Conservation (phyloP, 176 grass and related monocot species). For the Lolium multiflorum region DNA sequence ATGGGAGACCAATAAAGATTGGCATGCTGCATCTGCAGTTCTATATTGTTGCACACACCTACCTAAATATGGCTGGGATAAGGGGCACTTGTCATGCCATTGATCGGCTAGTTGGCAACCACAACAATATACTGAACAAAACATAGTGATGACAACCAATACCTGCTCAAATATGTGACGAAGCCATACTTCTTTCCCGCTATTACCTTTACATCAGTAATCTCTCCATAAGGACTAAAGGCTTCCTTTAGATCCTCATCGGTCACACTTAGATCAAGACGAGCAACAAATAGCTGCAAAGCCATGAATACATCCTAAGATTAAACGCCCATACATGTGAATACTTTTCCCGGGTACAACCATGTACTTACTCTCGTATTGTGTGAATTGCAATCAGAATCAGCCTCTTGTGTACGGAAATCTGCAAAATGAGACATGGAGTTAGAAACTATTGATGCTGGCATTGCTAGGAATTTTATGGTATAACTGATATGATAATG, state of each 20-base stretch:
- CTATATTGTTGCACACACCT: not conserved
- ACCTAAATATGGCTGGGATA: not conserved
- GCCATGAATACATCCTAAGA: not conserved
- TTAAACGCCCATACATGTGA: not conserved
- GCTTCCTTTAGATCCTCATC: conserved; percentile 56
- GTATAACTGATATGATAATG: conserved; percentile 6
- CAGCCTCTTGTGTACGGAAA: conserved; percentile 38
- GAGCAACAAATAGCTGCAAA: conserved; percentile 74
- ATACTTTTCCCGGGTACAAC: not conserved
- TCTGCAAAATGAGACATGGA: conserved; percentile 42
- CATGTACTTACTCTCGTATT: conserved; percentile 65
- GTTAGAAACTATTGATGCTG: conserved; percentile 24
- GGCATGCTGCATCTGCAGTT: not conserved
- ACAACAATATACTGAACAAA: conserved; percentile 14
- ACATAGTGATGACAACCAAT: not conserved
- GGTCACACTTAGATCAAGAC: conserved; percentile 61
- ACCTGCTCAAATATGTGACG: conserved; percentile 68
- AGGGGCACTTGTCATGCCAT: not conserved
- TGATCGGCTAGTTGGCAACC: not conserved
- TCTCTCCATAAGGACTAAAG: conserved; percentile 65
- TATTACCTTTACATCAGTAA: conserved; percentile 63
- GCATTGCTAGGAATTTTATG: not conserved
- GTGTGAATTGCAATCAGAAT: conserved; percentile 55
- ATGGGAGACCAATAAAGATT: not conserved
- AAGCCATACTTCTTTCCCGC: conserved; percentile 67